Conservation (phyloP, 192 early-diverging fungal genomes). For the Mortierella alpina region DNA sequence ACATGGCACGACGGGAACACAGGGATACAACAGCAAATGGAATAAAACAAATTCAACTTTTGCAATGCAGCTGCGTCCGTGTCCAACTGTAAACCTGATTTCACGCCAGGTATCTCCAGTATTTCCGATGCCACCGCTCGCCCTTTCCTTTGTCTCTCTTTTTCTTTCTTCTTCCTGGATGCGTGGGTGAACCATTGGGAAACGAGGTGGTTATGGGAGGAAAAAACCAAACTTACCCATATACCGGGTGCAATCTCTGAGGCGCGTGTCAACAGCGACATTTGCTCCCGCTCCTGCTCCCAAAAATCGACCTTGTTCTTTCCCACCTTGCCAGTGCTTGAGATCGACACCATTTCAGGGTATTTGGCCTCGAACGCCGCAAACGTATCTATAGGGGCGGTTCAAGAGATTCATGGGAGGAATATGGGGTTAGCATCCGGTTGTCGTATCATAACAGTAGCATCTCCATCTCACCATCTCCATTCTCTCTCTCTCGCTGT, state of each 20-base stretch:
- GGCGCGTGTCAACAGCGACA: slow-evolving; percentile 58
- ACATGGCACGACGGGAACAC: no score
- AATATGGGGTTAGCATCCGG: neutral
- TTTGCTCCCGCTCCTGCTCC: slow-evolving; percentile 64
- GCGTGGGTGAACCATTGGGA: neutral
- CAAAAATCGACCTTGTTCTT: slow-evolving; percentile 60
- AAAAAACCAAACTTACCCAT: slow-evolving; percentile 57
- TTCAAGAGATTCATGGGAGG: neutral
- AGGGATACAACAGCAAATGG: neutral
- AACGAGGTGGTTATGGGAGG: neutral
- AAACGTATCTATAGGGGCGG: slow-evolving; percentile 51
- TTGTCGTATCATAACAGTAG: neutral
- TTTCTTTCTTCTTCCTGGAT: slow-evolving; percentile 5
- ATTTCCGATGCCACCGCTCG: neutral
- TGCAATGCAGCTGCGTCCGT: no score
- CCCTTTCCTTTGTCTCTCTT: neutral
- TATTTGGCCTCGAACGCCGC: slow-evolving; percentile 53
- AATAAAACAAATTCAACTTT: neutral
- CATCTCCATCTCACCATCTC: neutral
- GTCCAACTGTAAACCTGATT: no score
- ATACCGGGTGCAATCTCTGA: slow-evolving; percentile 59
- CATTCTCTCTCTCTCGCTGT: neutral
- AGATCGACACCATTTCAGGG: slow-evolving; percentile 51
- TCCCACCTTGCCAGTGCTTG: slow-evolving; percentile 29
- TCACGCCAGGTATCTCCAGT: no score